Conservation (phyloP, 1,284 basidiomycete genomes). For the Macrocybe sp. region DNA sequence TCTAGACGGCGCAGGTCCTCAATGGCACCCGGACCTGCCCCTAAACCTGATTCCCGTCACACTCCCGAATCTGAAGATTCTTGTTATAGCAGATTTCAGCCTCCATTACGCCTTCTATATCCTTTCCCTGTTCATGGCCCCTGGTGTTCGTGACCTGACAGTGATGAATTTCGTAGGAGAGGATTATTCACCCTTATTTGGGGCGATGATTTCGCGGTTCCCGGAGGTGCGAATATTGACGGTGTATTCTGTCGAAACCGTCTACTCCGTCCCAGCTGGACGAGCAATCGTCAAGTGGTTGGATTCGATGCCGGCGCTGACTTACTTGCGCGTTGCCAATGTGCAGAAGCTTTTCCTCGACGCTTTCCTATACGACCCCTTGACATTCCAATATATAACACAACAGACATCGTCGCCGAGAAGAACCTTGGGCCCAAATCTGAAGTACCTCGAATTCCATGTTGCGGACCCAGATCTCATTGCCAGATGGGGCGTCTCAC, state of each 20-base stretch:
- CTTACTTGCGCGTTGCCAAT: constrained; percentile 42
- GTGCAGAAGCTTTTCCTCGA: constrained; percentile 35
- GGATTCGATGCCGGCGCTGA: constrained; percentile 46
- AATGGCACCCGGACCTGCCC: constrained; percentile 21
- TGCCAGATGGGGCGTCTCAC: constrained; percentile 16
- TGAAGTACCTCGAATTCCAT: constrained; percentile 39
- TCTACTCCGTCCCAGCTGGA: constrained; percentile 16
- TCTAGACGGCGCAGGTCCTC: constrained; percentile 55
- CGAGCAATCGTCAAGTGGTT: constrained; percentile 40
- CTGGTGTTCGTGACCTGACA: constrained; percentile 47
- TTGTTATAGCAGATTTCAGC: constrained; percentile 51
- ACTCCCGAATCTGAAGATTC: constrained; percentile 40
- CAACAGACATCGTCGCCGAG: constrained; percentile 5
- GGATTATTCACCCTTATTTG: constrained; percentile 45
- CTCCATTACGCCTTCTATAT: constrained; percentile 39
- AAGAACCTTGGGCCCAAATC: constrained; percentile 32
- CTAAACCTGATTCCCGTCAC: constrained; percentile 30
- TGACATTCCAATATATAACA: constrained; percentile 9
- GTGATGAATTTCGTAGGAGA: constrained; percentile 43
- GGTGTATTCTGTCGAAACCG: constrained; percentile 37
- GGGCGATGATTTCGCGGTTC: constrained; percentile 38
- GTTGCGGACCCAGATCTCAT: constrained; percentile 8
- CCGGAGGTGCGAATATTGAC: constrained; percentile 45
- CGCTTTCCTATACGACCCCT: constrained; percentile 37
- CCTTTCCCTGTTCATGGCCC: constrained; percentile 42